Evolutionary conservation across 2,329 filamentous ascomycete genomes (phyloP), one percentile per base, ranked within the genome.

Genomic region (Hypoxylon sp.): DNA sequence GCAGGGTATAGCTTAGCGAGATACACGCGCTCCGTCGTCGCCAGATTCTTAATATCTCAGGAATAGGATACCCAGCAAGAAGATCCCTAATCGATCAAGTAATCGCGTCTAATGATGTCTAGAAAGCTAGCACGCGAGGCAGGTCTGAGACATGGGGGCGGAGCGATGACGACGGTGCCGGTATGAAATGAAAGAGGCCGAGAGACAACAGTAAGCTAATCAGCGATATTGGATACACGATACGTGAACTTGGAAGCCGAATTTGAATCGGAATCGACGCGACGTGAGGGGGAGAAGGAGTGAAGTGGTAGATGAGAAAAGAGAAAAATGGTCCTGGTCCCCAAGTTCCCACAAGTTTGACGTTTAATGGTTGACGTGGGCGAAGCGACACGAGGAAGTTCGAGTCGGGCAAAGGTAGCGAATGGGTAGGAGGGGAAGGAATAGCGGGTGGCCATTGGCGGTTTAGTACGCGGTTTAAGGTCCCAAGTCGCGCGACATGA

Each of bases 401-500:
- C 43, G 56, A 56, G 55, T 63, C 43, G 47, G 53, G 41, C 50
- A 24, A 39, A 47, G 49, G 52, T 56, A 65, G 55, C 59, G 52
- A 63, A 66, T 60, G 56, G 50, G 46, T 55, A 59, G 56, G 62
- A 62, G 62, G 65, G 62, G 58, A 67, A 56, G 57, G 47, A 59
- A 65, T 60, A 49, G 56, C 24, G 58, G 51, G 51, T 62, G 39
- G 43, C 48, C 57, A 67, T 67, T 67, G 65, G 65, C 46, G 54
- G 50, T 58, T 65, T 65, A 65, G 51, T 62, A 67, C 65, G 65
- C 65, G 65, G 65, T 67, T 7, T 58, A 64, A 59, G 60, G 64
- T 67, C 61, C 24, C 24, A 62, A 62, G 65, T 67, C 65, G 65
- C 64, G 64, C 65, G 56, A 67, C 58, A 28, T 19, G 48, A n/a